Evolutionary conservation across 352 stramenopile genomes (phyloP), one percentile per base, ranked within the genome.

Genomic region (Pythium biforme): DNA sequence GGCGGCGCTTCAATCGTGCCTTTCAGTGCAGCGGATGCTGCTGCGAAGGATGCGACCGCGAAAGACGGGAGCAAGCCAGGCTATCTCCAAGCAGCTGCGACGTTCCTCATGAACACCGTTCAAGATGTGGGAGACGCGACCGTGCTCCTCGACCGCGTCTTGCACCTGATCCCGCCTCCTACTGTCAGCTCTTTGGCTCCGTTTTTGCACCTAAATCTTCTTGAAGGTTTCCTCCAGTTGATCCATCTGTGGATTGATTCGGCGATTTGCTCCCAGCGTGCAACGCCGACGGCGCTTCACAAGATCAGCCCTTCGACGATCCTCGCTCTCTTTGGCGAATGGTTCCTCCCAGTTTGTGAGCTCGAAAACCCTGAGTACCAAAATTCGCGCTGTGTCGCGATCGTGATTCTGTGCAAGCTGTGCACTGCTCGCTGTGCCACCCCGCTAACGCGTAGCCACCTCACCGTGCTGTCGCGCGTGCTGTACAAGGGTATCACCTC

Each of bases 261-360:
- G 14, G 81, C 79, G n/a, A 94, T 94, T 34, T 86, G 71, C 60
- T 77, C 76, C 33, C 75, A 79, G 51, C 81, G 82, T 7, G 67
- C 49, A 25, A 78, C 70, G 0, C 77, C 82, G 4, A 89, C 82
- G 2, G 71, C 76, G 11, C 59, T 93, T 46, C 79, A 81, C 14
- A 77, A 77, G 52, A 92, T 95, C 53, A 90, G 83, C 53, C 86
- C 86, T 9, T 94, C 84, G 8, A 95, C 86, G 2, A 63, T 95
- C 31, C 71, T 94, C 22, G 85, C 84, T n/a, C 66, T 95, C 9
- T 93, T 94, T 59, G 84, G 84, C 6, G 84, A 95, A 48, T 95
- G 86, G 86, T 93, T 95, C 49, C 57, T 95, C 23, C 84, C 85
- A 8, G 81, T 83, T n/a, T 95, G 86, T 48, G 86, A 95, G 47